phyloP scores from a whole-genome alignment of 306 rosid species.

The Adenanthera pavonina region DNA sequence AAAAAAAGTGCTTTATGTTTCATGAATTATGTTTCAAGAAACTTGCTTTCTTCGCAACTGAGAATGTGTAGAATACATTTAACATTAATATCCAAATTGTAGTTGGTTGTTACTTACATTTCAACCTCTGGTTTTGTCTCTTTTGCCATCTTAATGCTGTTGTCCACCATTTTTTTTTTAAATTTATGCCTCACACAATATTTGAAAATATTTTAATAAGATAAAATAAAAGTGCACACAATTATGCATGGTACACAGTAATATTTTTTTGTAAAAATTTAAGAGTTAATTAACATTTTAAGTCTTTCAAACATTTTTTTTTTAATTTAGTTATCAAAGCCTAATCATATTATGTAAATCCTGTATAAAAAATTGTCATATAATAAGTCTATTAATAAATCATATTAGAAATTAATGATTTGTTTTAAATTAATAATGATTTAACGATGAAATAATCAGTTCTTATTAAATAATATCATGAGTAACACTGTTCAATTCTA shows the following conservation, averaged over 20 bases:
- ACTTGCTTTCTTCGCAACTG: neutral
- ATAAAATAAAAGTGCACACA: too few species aligned
- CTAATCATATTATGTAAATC: too few species aligned
- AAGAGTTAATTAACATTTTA: neutral
- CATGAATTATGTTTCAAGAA: constrained; percentile 1
- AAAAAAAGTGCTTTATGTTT: neutral
- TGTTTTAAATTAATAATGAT: too few species aligned
- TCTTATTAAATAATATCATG: too few species aligned
- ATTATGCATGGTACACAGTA: neutral
- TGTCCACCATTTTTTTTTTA: neutral
- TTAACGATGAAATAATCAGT: too few species aligned
- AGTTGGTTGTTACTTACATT: neutral
- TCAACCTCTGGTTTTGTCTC: neutral
- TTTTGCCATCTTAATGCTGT: neutral
- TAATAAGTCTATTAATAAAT: too few species aligned
- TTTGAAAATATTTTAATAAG: too few species aligned
- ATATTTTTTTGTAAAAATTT: too few species aligned
- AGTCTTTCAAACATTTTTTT: neutral
- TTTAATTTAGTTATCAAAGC: too few species aligned
- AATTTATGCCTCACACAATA: neutral
- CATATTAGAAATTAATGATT: too few species aligned
- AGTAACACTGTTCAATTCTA: too few species aligned
- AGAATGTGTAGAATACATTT: neutral
- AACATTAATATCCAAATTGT: neutral
- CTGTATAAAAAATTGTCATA: too few species aligned